phyloP scores from a whole-genome alignment of 2,329 filamentous ascomycete genomes.

The Fusarium agapanthi region DNA sequence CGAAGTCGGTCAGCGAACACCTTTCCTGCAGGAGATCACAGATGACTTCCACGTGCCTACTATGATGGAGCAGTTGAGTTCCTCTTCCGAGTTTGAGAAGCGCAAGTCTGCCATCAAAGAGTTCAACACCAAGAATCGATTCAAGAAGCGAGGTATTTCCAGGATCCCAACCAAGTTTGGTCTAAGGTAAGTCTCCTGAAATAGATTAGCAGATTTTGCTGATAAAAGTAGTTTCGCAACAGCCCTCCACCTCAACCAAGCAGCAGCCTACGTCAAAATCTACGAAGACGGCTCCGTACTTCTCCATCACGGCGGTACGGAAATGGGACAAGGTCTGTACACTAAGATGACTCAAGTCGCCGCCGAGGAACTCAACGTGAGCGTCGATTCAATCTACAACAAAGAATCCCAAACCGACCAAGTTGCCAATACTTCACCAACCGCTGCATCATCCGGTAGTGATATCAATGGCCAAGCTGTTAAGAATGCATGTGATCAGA shows the following conservation, averaged over 20 bases:
- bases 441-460: neutral
- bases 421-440: neutral
- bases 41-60: neutral
- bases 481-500: neutral
- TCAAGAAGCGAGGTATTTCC: neutral
- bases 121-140: neutral
- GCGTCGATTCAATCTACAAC: neutral
- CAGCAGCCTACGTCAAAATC: neutral
- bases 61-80: neutral
- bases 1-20: neutral
- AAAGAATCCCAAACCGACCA: neutral
- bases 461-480: neutral
- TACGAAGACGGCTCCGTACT: neutral
- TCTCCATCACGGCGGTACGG: neutral
- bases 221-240: neutral
- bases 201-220: accelerated
- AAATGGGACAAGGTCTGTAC: neutral
- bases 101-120: neutral
- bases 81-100: neutral
- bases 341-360: neutral
- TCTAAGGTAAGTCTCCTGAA: neutral
- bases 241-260: neutral
- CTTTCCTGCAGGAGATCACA: neutral
- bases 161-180: neutral
- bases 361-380: neutral